Base-by-base conservation (phyloP, 306 rosid genomes). In the Prunus mongolica region DNA sequence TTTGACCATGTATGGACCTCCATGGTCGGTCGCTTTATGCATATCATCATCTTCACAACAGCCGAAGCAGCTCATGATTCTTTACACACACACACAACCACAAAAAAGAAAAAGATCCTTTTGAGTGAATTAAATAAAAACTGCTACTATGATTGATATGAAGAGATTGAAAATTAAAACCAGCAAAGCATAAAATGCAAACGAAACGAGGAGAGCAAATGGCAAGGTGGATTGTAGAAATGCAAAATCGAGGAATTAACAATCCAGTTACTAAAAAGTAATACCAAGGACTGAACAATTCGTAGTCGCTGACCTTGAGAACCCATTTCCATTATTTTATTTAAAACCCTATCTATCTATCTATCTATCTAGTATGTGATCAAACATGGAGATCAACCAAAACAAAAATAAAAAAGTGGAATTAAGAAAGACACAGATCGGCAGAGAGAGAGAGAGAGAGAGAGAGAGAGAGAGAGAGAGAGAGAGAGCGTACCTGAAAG, bases 21-120 rank as follows among this genome's bases (percentile, higher is more conserved):
- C 91, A 66, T 77, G 79, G 65, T 89, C 91, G 22, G 89, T 76
- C 55, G 86, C 45, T 80, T 79, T 84, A 71, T 79, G 91, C 76
- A 74, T 79, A 67, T 82, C 96, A 73, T 90, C 94, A 5, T 89
- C 96, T 66, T 76, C 90, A 65, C 93, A 87, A 83, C 96, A 93
- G 81, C 88, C 47, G 81, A 93, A 90, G 89, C 96, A 91, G 82
- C 91, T 82, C 98, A 93, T 93, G 87, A 80, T 80, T 77, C 87
- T 47, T 73, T 76, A 8, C 24, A 45, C 22, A 20, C 55, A 41
- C 5, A 57, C 13, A 47, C 62, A 60, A 72, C 4, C 18, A 27
- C 18, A 7, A 68, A 56, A 72, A 80, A 24, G 72, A 71, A 12
- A 69, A 52, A 16, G 69, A 6, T 8, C 51, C 38, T 20, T 9